Base-by-base conservation (phyloP, 75 land plant genomes). In the Chamaecyparis obtusa region DNA sequence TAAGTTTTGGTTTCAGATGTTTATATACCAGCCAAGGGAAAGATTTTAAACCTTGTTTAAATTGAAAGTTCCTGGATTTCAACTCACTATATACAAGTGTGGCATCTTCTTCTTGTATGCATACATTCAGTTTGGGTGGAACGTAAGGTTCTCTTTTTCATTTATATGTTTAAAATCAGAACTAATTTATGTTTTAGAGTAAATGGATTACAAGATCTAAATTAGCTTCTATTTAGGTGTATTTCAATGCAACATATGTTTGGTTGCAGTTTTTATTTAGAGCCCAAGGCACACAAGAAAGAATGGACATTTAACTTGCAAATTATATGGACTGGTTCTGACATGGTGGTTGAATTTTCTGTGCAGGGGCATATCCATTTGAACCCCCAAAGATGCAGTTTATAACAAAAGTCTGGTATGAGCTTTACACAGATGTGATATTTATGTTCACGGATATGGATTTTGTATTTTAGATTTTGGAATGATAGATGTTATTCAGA, bases 321-420 rank as follows among this genome's bases (percentile, higher is more conserved):
- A 81, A 81, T 46, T 13, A 44, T 81, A 44, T 81, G 16, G 49
- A 24, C 43, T 46, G 83, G 14, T 46, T 81, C 54, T 81, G 49
- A 81, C 83, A 81, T 9, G 48, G 39, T 81, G 41, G 46, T 55
- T 80, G 16, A 41, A 35, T 83, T 87, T 86, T 3, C 49, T 78
- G 80, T 89, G 88, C 96, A 98, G 99, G 88, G 94, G 97, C 96
- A 48, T 98, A 98, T 85, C 99, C 99, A 85, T 98, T 96, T 90
- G 99, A 98, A 90, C 99, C 99, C 85, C 99, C 99, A n/a, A 96
- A 94, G 88, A 98, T 98, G 99, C 95, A 92, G 88, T 98, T 98
- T 87, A 84, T 91, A 0, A 98, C 99, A 3, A 98, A 95, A 95
- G 99, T 98, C 79, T 98, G 99, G 99, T 98, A 93, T 19, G 92